Evolutionary conservation across 1,284 basidiomycete genomes (phyloP).

Genomic region (Pisolithus thermaeus): DNA sequence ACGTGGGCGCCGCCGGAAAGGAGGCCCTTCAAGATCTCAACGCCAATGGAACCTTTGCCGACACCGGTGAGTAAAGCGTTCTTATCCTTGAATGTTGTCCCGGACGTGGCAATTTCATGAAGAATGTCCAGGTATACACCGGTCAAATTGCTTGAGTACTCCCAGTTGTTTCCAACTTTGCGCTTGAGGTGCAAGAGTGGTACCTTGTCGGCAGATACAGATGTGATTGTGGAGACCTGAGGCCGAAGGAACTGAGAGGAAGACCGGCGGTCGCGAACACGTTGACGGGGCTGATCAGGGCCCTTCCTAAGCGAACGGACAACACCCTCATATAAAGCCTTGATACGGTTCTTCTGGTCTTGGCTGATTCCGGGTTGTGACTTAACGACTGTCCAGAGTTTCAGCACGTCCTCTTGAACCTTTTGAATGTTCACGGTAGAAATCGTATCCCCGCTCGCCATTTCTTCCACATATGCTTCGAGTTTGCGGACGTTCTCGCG

Average conservation of each 20-base stretch:
- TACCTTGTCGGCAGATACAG: constrained; percentile 84
- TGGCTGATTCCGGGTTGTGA: constrained; percentile 95
- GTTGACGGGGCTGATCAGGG: constrained; percentile 52
- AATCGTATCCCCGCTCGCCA: constrained; percentile 91
- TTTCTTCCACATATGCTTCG: constrained; percentile 97
- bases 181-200: constrained; percentile 96
- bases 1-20: constrained; percentile 95
- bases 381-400: constrained; percentile 96
- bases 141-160: constrained; percentile 95
- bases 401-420: constrained; percentile 92
- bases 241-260: constrained; percentile 95
- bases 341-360: constrained; percentile 97
- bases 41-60: constrained; percentile 95
- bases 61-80: constrained; percentile 97
- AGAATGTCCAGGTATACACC: constrained; percentile 94
- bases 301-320: constrained; percentile 74
- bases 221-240: constrained; percentile 69
- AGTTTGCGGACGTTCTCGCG: constrained; percentile 95
- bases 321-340: constrained; percentile 93
- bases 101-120: constrained; percentile 96
- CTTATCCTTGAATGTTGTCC: constrained; percentile 98
- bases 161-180: constrained; percentile 94
- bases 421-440: constrained; percentile 90
- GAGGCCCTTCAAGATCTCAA: constrained; percentile 95
- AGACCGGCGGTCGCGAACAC: constrained; percentile 71